Conservation (phyloP, 2,329 filamentous ascomycete genomes). For the Botrytis squamosa region DNA sequence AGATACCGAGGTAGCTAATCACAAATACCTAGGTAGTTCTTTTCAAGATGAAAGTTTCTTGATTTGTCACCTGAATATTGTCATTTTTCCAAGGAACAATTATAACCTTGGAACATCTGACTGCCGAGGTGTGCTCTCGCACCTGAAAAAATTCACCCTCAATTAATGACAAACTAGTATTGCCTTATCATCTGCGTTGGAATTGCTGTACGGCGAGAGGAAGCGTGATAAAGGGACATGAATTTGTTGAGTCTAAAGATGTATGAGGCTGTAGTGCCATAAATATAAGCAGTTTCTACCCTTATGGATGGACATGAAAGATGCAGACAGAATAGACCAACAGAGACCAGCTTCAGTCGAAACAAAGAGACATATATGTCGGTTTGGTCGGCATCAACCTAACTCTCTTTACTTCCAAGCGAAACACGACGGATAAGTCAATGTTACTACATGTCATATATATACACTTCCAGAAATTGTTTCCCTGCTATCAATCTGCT, state of each 20-base stretch:
- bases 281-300: background rate
- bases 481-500: background rate
- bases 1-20: background rate
- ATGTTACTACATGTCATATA: background rate
- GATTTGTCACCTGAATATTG: background rate
- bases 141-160: background rate
- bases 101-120: no score
- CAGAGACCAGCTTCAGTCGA: background rate
- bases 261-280: background rate
- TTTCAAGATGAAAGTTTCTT: background rate
- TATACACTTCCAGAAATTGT: background rate
- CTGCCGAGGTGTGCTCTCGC: background rate
- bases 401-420: background rate
- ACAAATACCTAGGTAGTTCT: background rate
- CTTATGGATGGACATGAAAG: background rate
- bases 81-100: background rate
- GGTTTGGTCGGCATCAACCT: no score
- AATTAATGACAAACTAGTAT: background rate
- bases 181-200: fast-evolving
- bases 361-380: background rate
- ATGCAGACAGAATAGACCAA: background rate
- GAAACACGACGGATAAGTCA: background rate
- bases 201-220: background rate
- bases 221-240: background rate
- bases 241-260: background rate